Base-by-base conservation (phyloP, 208 protist species). In the Naegleria gruberi region DNA sequence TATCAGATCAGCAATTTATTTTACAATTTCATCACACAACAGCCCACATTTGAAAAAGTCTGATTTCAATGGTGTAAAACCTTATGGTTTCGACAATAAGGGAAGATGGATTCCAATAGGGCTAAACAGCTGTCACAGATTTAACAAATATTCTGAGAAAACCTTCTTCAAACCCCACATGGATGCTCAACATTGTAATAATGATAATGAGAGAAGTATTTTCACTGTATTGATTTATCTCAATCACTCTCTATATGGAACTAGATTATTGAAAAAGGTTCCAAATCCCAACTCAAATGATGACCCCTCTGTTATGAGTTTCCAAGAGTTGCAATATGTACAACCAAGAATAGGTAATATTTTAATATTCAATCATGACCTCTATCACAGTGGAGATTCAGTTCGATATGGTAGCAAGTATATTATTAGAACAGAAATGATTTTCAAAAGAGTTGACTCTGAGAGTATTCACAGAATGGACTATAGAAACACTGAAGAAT, bases 11-110 rank as follows among this genome's bases (percentile, higher is more conserved):
- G n/a, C n/a, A n/a, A n/a, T n/a, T n/a, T n/a, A n/a, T n/a, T n/a
- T n/a, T n/a, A n/a, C n/a, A n/a, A n/a, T n/a, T n/a, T n/a, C n/a
- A n/a, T n/a, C n/a, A n/a, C n/a, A n/a, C n/a, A n/a, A n/a, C n/a
- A n/a, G 84, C 43, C 4, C 57, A 37, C 51, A 46, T 17, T 87
- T 82, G 45, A 51, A 51, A 51, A 51, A 51, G 46, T 17, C 4
- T 17, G 46, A 51, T 51, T 51, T 51, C 12, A 51, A 51, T 51
- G 12, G 12, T 51, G 30, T 92, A 7, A 91, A 47, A 89, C 91
- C 91, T 37, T 90, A 87, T 91, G 91, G 91, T 46, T 92, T 92
- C 43, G 91, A 82, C 74, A 89, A 90, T 45, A 34, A 89, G 4
- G 91, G 91, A 47, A 65, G 47, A 83, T 92, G 91, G 91, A 83